A percentile compares a stretch with the other conserved stretches of the same genome.
Evolutionary conservation across 352 stramenopile genomes (phyloP).

Genomic region (Pythium monospermum): DNA sequence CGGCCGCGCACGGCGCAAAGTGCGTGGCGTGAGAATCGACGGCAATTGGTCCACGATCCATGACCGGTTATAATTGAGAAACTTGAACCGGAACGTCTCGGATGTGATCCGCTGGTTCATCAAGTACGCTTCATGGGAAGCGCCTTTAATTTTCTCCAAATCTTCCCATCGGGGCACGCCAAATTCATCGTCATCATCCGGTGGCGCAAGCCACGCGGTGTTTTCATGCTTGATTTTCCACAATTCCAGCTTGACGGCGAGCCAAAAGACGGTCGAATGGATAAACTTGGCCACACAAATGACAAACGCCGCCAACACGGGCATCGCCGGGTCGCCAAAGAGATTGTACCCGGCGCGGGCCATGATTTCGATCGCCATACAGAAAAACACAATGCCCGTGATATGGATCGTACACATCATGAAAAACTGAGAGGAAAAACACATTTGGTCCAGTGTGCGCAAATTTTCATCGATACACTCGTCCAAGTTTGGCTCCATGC

Average conservation of each 20-base stretch:
- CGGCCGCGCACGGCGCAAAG: conserved; percentile 83
- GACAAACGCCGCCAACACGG: conserved; percentile 79
- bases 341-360: conserved; percentile 92
- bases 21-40: conserved; percentile 93
- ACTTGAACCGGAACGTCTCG: conserved; percentile 97
- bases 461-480: conserved; percentile 96
- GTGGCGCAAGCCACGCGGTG: conserved; percentile 88
- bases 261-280: conserved; percentile 64
- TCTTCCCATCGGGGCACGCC: conserved; percentile 90
- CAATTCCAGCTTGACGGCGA: conserved; percentile 87
- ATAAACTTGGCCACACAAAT: conserved; percentile 51
- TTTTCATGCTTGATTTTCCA: conserved; percentile 97
- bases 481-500: conserved; percentile 93
- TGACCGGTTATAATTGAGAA: conserved; percentile 96
- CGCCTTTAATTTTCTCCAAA: conserved; percentile 90
- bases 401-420: conserved; percentile 95
- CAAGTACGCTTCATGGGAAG: conserved; percentile 92
- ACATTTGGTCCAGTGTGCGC: conserved; percentile 95
- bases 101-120: conserved; percentile 97
- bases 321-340: conserved; percentile 93
- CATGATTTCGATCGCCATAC: conserved; percentile 96
- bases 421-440: conserved; percentile 97
- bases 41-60: conserved; percentile 96
- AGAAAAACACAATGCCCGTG: conserved; percentile 94
- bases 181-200: conserved; percentile 91